Evolutionary conservation across 2,329 filamentous ascomycete species (phyloP).

Genomic region (Claviceps lovelessii): DNA sequence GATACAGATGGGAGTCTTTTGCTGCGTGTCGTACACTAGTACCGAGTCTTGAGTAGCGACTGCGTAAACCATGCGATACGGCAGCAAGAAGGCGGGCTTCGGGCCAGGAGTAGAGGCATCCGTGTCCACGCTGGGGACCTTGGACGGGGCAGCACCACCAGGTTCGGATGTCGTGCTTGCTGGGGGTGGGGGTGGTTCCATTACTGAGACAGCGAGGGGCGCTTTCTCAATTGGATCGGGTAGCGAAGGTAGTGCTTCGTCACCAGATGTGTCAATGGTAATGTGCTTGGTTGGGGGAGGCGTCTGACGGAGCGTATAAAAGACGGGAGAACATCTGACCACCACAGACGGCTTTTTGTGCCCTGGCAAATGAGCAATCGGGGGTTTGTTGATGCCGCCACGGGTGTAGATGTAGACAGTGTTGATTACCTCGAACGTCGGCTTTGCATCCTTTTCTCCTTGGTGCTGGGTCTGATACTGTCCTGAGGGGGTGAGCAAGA

Average conservation of each 20-base stretch:
- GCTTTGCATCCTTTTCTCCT: conserved; percentile 50
- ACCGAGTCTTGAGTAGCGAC: conserved; percentile 95
- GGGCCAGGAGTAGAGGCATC: conserved; percentile 40
- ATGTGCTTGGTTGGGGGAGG: conserved; percentile 67
- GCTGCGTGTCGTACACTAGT: conserved; percentile 90
- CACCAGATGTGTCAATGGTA: conserved; percentile 81
- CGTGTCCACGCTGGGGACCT: conserved; percentile 28
- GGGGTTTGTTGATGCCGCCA: conserved; percentile 91
- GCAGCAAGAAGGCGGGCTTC: conserved; percentile 63
- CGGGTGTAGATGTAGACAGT: conserved; percentile 97
- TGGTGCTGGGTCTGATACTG: conserved; percentile 79
- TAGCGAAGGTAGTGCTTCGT: conserved; percentile 68
- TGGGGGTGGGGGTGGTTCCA: conserved; percentile 68
- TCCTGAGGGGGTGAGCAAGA: conserved; percentile 85
- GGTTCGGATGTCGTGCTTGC: conserved; percentile 35
- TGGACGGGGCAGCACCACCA: conserved; percentile 37
- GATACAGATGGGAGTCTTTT: conserved; percentile 81
- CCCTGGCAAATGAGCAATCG: conserved; percentile 84
- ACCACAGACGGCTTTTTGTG: conserved; percentile 98
- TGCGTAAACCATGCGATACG: conserved; percentile 90
- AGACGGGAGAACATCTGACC: conserved; percentile 81
- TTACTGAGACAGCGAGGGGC: conserved; percentile 43
- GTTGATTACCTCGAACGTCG: conserved; percentile 76
- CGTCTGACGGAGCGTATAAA: conserved; percentile 64
- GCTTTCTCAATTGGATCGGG: conserved; percentile 67